A percentile compares a stretch with the other conserved stretches of the same genome.
phyloP scores from a whole-genome alignment of 192 early-diverging fungal genomes.

The Linnemannia elongata region DNA sequence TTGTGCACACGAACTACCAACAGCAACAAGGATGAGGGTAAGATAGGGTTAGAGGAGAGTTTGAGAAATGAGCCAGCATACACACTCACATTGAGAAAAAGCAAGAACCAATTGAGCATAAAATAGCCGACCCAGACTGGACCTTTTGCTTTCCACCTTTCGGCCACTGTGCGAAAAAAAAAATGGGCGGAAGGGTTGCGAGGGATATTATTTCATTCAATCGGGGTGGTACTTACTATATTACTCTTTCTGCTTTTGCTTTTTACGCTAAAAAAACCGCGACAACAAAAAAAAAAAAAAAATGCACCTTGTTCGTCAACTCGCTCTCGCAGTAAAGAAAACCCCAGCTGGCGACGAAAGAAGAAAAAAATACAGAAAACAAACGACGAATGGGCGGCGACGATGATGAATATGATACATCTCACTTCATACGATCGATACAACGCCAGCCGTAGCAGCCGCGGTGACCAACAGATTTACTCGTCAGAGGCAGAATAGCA shows the following conservation, averaged over 20 bases:
- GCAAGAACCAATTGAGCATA: not conserved
- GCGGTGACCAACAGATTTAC: too few species aligned
- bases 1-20: not conserved
- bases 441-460: not conserved
- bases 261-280: not conserved
- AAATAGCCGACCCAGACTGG: not conserved
- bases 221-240: not conserved
- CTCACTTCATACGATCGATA: slow-evolving; percentile 3
- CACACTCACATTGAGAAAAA: not conserved
- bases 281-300: not conserved
- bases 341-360: not conserved
- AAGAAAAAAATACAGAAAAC: not conserved
- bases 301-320: not conserved
- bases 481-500: too few species aligned
- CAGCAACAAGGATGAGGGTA: not conserved
- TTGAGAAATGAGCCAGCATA: not conserved
- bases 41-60: not conserved
- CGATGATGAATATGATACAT: not conserved
- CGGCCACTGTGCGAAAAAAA: not conserved
- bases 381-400: not conserved
- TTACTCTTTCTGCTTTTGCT: not conserved
- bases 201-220: not conserved
- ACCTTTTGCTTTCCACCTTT: not conserved
- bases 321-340: not conserved
- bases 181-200: not conserved